Conservation (phyloP, 1,139 yeast genomes). For the Kodamaea arcana region DNA sequence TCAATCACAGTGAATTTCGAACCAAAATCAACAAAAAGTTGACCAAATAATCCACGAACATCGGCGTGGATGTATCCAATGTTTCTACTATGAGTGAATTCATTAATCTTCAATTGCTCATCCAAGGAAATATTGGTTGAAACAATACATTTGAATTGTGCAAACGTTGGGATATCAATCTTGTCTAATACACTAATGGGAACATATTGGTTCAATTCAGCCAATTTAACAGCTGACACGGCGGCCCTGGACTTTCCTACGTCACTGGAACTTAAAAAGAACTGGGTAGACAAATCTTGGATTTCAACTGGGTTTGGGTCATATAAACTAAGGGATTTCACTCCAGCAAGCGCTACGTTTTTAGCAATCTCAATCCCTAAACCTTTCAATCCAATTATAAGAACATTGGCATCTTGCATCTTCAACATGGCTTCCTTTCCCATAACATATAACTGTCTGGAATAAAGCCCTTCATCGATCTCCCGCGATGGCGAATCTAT, state of each 20-base stretch:
- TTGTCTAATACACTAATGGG: conserved; percentile 71
- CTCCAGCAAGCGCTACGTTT: conserved; percentile 95
- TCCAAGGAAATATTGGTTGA: conserved; percentile 74
- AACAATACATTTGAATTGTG: conserved; percentile 74
- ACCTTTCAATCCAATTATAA: conserved; percentile 84
- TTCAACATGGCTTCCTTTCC: conserved; percentile 98
- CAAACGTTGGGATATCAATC: conserved; percentile 43
- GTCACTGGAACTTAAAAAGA: conserved; percentile 63
- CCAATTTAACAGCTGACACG: conserved; percentile 60
- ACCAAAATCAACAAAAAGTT: conserved; percentile 88
- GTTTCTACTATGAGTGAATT: conserved; percentile 64
- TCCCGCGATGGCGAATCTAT: conserved; percentile 49
- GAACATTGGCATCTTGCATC: conserved; percentile 89
- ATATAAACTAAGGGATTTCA: conserved; percentile 81
- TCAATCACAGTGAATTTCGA: conserved; percentile 74
- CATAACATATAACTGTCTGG: conserved; percentile 89
- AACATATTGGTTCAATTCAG: conserved; percentile 85
- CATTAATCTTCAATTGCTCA: conserved; percentile 71
- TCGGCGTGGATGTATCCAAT: conserved; percentile 82
- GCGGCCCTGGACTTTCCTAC: conserved; percentile 76
- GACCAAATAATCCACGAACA: conserved; percentile 84
- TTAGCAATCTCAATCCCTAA: conserved; percentile 95
- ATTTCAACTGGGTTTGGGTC: conserved; percentile 72
- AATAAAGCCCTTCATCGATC: conserved; percentile 92
- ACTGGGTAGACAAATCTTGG: conserved; percentile 82